Conservation (phyloP, 768 basidiomycete species). For the Rhizopogon vesiculosus region DNA sequence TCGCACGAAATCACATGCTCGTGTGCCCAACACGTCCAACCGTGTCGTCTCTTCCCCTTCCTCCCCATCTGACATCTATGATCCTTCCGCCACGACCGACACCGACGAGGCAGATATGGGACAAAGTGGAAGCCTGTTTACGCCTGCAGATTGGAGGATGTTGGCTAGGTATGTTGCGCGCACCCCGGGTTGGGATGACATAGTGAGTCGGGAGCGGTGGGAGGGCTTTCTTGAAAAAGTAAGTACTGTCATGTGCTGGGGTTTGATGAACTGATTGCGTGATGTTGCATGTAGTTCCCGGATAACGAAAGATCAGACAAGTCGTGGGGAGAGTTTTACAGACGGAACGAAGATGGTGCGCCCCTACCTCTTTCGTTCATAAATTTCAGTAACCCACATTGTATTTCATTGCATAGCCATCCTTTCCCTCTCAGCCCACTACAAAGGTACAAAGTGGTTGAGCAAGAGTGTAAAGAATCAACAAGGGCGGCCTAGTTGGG, state of each 20-base stretch:
- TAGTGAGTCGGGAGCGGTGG: constrained; percentile 48
- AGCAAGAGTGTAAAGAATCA: constrained; percentile 10
- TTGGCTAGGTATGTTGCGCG: constrained; percentile 56
- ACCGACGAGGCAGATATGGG: constrained; percentile 45
- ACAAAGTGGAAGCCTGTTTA: constrained; percentile 41
- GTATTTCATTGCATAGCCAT: constrained; percentile 11
- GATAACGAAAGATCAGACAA: constrained; percentile 43
- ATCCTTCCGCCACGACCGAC: constrained; percentile 18
- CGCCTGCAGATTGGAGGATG: constrained; percentile 57
- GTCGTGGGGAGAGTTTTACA: constrained; percentile 60
- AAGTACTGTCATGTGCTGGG: constrained; percentile 9
- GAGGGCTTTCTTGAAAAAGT: constrained; percentile 48
- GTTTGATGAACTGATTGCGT: not conserved
- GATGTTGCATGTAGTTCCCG: constrained; percentile 35
- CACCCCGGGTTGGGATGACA: constrained; percentile 39
- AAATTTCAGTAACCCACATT: constrained; percentile 1
- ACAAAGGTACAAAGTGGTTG: constrained; percentile 9
- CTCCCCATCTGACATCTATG: constrained; percentile 2
- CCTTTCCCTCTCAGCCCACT: constrained; percentile 21
- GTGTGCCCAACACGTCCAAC: not conserved
- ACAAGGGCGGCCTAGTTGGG: constrained; percentile 19
- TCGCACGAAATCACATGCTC: not conserved
- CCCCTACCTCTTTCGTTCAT: constrained; percentile 3
- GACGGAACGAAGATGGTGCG: constrained; percentile 46
- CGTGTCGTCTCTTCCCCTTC: not conserved